Evolutionary conservation across 2,329 filamentous ascomycete species (phyloP).

Genomic region (Pseudogymnoascus sp.): DNA sequence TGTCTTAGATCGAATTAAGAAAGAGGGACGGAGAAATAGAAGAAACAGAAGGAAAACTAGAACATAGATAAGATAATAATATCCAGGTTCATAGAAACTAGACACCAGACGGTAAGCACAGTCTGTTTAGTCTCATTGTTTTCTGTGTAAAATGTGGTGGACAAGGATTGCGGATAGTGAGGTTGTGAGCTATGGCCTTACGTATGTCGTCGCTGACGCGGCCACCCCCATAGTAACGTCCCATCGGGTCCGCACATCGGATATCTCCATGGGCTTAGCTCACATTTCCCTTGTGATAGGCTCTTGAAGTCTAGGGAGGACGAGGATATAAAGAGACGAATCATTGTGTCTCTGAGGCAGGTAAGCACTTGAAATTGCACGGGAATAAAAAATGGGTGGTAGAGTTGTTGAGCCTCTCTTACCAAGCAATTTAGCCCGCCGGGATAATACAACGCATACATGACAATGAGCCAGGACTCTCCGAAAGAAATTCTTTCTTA

Average conservation of each 20-base stretch:
- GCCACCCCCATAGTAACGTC: conserved; percentile 3
- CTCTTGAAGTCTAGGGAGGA: background rate
- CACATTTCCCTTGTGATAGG: background rate
- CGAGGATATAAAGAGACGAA: background rate
- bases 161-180: background rate
- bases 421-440: background rate
- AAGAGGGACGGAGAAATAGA: background rate
- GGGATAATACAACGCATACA: background rate
- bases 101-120: background rate
- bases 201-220: conserved; percentile 7
- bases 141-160: background rate
- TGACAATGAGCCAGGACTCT: background rate
- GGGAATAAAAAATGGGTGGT: background rate
- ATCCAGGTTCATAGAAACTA: background rate
- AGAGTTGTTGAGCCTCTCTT: background rate
- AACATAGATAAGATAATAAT: background rate
- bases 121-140: background rate
- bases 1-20: background rate
- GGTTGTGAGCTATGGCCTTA: background rate
- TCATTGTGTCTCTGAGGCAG: background rate
- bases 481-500: background rate
- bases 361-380: background rate
- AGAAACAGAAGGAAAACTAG: background rate
- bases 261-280: background rate
- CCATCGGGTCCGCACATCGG: background rate